Evolutionary conservation across 108 stramenopile genomes (phyloP).

Genomic region (Cyclotella baltica): DNA sequence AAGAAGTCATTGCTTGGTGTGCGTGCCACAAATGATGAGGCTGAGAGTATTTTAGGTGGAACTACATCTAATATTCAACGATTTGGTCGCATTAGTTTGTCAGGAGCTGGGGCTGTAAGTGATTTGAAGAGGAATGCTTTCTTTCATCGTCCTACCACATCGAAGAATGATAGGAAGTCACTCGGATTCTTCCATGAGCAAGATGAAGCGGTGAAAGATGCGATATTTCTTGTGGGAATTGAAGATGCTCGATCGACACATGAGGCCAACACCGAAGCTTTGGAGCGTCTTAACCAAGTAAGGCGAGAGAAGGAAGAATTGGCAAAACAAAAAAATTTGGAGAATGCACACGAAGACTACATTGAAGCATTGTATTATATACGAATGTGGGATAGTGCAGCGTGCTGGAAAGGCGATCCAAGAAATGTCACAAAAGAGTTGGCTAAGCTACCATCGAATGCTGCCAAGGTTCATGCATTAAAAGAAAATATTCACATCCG

Average conservation of each 20-base stretch:
- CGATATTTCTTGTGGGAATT: background rate
- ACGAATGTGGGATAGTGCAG: conserved; percentile 16
- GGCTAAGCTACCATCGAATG: conserved; percentile 17
- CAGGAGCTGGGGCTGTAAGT: background rate
- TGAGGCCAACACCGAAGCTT: background rate
- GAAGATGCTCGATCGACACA: conserved; percentile 20
- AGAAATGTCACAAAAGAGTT: conserved; percentile 17
- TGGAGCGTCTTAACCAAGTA: conserved; percentile 7
- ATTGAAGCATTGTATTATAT: conserved; percentile 20
- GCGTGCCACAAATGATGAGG: conserved; percentile 34
- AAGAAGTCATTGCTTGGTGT: conserved; percentile 13
- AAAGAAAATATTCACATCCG: conserved; percentile 38
- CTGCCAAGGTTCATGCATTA: conserved; percentile 16
- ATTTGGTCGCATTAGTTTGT: conserved; percentile 21
- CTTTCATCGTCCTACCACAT: background rate
- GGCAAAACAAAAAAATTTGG: background rate
- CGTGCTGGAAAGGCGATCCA: conserved; percentile 24
- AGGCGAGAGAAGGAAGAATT: conserved; percentile 16
- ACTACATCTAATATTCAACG: conserved; percentile 9
- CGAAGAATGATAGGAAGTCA: background rate
- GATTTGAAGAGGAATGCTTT: background rate
- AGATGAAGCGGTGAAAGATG: background rate
- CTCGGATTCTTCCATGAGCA: background rate
- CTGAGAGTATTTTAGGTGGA: conserved; percentile 24
- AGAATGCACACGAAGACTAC: conserved; percentile 11